Evolutionary conservation across 257 asterid genomes (phyloP).

Genomic region (Perilla frutescens): DNA sequence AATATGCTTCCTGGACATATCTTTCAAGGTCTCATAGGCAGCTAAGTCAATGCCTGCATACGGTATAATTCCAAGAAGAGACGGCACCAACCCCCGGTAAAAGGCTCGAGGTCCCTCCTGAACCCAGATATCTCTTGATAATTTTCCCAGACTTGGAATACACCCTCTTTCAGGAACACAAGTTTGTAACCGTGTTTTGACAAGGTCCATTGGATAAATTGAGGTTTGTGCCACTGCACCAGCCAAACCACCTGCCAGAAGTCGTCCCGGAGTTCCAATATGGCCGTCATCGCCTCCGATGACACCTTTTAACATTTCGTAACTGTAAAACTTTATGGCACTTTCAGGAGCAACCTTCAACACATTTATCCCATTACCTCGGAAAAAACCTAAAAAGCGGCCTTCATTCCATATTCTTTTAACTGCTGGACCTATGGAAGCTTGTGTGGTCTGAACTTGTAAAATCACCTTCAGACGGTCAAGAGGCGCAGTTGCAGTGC

Average conservation of each 20-base stretch:
- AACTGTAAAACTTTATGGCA: slow-evolving; percentile 90
- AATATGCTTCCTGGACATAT: slow-evolving; percentile 74
- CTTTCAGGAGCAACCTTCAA: slow-evolving; percentile 99
- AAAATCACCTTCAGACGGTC: slow-evolving; percentile 88
- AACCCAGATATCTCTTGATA: slow-evolving; percentile 84
- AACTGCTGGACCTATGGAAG: slow-evolving; percentile 70
- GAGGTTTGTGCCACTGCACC: slow-evolving; percentile 98
- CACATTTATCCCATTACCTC: slow-evolving; percentile 94
- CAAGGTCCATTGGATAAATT: slow-evolving; percentile 98
- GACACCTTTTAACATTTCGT: slow-evolving; percentile 71
- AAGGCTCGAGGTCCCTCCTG: slow-evolving; percentile 96
- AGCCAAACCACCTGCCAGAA: slow-evolving; percentile 91
- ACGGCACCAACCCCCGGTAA: slow-evolving; percentile 88
- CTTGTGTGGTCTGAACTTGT: slow-evolving; percentile 87
- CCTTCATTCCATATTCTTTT: slow-evolving; percentile 77
- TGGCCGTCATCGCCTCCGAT: slow-evolving; percentile 63
- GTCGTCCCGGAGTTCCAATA: slow-evolving; percentile 76
- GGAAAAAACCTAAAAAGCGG: slow-evolving; percentile 68
- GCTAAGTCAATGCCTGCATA: slow-evolving; percentile 95
- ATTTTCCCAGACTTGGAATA: slow-evolving; percentile 68
- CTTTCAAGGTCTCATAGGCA: slow-evolving; percentile 89
- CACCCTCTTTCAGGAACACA: slow-evolving; percentile 66
- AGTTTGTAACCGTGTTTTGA: slow-evolving; percentile 92
- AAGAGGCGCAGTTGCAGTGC: slow-evolving; percentile 94
- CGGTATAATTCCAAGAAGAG: slow-evolving; percentile 95